Evolutionary conservation across 768 basidiomycete species (phyloP).

Genomic region (Auricularia sp.): DNA sequence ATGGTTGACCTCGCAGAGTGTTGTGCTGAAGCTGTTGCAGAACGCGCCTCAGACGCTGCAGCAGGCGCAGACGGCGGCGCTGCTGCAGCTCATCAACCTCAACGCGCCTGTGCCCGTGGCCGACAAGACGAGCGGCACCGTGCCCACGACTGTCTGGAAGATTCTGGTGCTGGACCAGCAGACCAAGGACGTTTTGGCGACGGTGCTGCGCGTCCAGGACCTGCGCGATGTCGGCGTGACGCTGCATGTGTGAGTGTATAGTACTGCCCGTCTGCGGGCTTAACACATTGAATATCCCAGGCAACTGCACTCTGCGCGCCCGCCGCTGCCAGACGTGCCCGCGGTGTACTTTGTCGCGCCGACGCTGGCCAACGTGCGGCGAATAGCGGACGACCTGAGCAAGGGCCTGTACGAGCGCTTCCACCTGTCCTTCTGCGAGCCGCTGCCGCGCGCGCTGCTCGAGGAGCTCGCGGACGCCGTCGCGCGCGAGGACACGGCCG

Average conservation of each 20-base stretch:
- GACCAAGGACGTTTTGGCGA: conserved; percentile 94
- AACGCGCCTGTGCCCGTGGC: conserved; percentile 43
- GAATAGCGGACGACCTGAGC: conserved; percentile 90
- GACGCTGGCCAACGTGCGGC: conserved; percentile 70
- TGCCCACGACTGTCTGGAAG: conserved; percentile 76
- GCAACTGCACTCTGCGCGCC: conserved; percentile 82
- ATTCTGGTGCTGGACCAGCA: conserved; percentile 89
- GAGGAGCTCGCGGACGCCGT: conserved; percentile 90
- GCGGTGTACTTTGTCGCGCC: conserved; percentile 96
- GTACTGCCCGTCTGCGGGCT: neutral
- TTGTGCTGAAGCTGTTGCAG: neutral
- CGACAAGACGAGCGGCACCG: conserved; percentile 25
- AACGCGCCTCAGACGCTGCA: conserved; percentile 48
- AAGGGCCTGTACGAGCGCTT: conserved; percentile 86
- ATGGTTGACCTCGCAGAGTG: neutral
- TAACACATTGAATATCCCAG: conserved; percentile 31
- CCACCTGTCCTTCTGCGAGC: conserved; percentile 92
- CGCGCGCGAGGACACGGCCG: conserved; percentile 73
- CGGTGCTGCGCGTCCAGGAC: conserved; percentile 91
- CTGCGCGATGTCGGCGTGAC: conserved; percentile 95
- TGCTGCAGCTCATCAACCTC: conserved; percentile 80
- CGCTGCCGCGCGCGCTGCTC: conserved; percentile 75
- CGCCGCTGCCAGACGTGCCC: conserved; percentile 88
- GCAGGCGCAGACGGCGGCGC: conserved; percentile 76
- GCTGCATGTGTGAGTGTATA: conserved; percentile 76